Base-by-base conservation (phyloP, 352 stramenopile genomes). In the Phytopythium chamaehyphon region DNA sequence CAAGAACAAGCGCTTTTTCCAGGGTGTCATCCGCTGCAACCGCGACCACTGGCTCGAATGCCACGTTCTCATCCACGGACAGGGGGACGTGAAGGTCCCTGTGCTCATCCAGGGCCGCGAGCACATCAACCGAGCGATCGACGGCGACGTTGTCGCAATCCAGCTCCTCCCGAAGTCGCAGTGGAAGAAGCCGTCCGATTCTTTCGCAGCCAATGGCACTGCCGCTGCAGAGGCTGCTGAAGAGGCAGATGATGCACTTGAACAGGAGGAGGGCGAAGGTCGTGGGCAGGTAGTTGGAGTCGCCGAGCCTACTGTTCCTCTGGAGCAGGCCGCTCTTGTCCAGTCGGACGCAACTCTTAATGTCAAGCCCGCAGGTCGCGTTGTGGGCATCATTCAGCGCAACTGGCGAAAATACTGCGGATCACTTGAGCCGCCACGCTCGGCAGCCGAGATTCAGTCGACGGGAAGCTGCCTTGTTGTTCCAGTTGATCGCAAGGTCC, bases 121-220 rank as follows among this genome's bases (percentile, higher is more conserved):
- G 49, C 67, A 98, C 66, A 95, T 98, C 33, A 99, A 99, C 71
- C 86, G 97, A 40, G 96, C 95, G 6, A 89, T 99, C 49, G 96
- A 99, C 66, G 97, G 97, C 16, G 97, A 99, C 69, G 61, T 98
- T n/a, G 97, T 99, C 1, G 95, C 89, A 1, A 93, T 99, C 56
- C 82, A 98, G 57, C 56, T 99, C 42, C 68, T 98, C 42, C 72
- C 88, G 5, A 82, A 98, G 51, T 62, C 66, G 0, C 63, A 86
- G 49, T 92, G 82, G 82, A 92, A 85, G 57, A 84, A 83, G 47
- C 68, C 78, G 15, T 89, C 78, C 0, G 76, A 92, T 43, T 72
- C 73, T 24, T 92, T 90, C 39, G 75, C 70, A 15, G 64, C 68
- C 2, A 80, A 81, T 47, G 65, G 61, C 3, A 70, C 67, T 10